These are phyloP conservation scores for Neocallimastix lanati DNA, from an alignment of 192 early-diverging fungal species.

Conservation along the genomic window DNA sequence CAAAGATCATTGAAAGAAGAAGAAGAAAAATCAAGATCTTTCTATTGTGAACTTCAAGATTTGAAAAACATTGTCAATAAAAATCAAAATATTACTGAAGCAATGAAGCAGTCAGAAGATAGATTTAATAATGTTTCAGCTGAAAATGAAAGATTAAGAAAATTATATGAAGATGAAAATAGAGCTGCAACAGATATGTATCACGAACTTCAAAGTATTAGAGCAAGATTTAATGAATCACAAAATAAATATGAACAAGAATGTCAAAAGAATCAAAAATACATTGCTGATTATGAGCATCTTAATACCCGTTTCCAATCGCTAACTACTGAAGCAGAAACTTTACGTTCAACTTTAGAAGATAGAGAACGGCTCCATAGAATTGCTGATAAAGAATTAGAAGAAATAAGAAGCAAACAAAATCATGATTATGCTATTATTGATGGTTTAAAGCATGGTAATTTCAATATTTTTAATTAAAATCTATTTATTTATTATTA, in stretches of 20 bases:
- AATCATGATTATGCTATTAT: neutral
- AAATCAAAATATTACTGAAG: neutral
- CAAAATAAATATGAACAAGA: neutral
- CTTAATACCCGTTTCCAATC: neutral
- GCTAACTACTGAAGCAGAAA: neutral
- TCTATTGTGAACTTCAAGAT: neutral
- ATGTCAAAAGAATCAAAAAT: neutral
- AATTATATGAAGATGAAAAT: neutral
- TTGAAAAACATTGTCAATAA: neutral
- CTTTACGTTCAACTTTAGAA: neutral
- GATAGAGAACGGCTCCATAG: neutral
- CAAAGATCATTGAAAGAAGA: neutral
- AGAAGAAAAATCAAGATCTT: neutral
- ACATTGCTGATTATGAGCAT: neutral
- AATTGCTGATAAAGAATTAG: neutral
- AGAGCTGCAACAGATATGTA: neutral
- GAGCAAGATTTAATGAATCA: neutral
- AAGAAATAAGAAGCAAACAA: neutral
- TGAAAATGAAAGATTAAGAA: neutral
- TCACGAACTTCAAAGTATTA: neutral
- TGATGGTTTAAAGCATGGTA: neutral
- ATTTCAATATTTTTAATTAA: too few species aligned
- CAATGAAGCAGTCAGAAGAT: neutral
- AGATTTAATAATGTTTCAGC: neutral
- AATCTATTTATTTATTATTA: too few species aligned